These are phyloP conservation scores for Esteya vermicola DNA, from an alignment of 2,329 filamentous ascomycete genomes.

Conservation along the genomic window DNA sequence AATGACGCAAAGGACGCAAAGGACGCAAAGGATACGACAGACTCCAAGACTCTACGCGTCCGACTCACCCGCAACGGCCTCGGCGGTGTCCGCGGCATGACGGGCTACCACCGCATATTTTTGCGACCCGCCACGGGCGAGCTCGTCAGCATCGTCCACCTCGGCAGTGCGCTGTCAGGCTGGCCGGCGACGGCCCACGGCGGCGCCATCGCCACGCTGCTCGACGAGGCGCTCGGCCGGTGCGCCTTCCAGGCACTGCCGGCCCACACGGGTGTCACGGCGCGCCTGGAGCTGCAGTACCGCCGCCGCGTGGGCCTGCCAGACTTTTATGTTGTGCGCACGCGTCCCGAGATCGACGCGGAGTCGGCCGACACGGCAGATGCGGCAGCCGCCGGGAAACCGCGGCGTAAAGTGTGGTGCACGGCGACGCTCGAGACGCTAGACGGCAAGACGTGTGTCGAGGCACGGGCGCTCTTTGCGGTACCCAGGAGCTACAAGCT, in stretches of 20 bases:
- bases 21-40: not conserved
- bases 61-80: conserved; percentile 28
- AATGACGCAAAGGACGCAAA: not conserved
- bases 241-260: conserved; percentile 37
- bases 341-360: conserved; percentile 24
- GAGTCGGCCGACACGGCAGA: conserved; percentile 12
- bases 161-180: conserved; percentile 50
- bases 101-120: conserved; percentile 46
- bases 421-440: conserved; percentile 37
- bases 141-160: conserved; percentile 48
- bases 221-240: conserved; percentile 57
- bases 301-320: conserved; percentile 42
- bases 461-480: conserved; percentile 43
- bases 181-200: conserved; percentile 64
- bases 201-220: conserved; percentile 50
- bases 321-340: conserved; percentile 49
- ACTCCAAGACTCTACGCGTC: not conserved
- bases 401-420: conserved; percentile 37
- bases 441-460: conserved; percentile 41
- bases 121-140: conserved; percentile 44
- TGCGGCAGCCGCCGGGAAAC: conserved; percentile 13
- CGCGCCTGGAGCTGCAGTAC: conserved; percentile 47
- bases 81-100: conserved; percentile 25
- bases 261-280: conserved; percentile 36
- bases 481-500: conserved; percentile 33